Conservation (phyloP, 1,284 basidiomycete genomes). For the Paramarasmius palmivorus region DNA sequence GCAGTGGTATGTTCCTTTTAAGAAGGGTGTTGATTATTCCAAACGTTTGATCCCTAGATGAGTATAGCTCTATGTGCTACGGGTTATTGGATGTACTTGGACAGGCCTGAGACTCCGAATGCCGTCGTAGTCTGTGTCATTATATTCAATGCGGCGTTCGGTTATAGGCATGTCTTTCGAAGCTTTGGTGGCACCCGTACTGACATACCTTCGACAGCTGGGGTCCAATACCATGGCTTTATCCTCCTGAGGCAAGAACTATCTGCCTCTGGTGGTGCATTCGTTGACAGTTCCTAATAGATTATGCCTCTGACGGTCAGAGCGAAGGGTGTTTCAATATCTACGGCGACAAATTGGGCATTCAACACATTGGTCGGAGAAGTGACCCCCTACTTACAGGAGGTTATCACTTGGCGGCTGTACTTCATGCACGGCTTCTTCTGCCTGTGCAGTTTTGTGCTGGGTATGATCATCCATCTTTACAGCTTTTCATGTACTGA, state of each 20-base stretch:
- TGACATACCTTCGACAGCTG: slow-evolving; percentile 39
- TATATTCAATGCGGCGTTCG: slow-evolving; percentile 93
- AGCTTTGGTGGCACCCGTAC: background rate
- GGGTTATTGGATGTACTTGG: slow-evolving; percentile 93
- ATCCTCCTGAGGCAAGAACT: slow-evolving; percentile 74
- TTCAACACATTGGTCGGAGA: slow-evolving; percentile 92
- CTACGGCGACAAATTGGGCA: slow-evolving; percentile 77
- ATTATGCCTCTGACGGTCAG: slow-evolving; percentile 90
- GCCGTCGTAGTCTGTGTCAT: slow-evolving; percentile 93
- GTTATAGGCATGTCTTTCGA: slow-evolving; percentile 55
- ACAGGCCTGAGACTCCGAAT: slow-evolving; percentile 80
- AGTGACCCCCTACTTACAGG: slow-evolving; percentile 87
- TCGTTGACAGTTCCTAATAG: slow-evolving; percentile 35
- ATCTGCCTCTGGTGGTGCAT: background rate
- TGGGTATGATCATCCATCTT: slow-evolving; percentile 48
- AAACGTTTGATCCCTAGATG: slow-evolving; percentile 56
- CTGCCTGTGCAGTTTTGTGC: slow-evolving; percentile 84
- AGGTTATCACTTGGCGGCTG: slow-evolving; percentile 87
- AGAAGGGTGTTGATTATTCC: no score
- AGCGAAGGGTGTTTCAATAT: slow-evolving; percentile 93
- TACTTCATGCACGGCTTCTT: slow-evolving; percentile 98
- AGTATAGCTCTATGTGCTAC: slow-evolving; percentile 72
- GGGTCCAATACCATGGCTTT: slow-evolving; percentile 87
- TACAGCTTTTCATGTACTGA: background rate
- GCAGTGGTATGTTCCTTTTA: slow-evolving; percentile 69